Evolutionary conservation across 1,284 basidiomycete species (phyloP).

Genomic region (Takashimella koratensis): DNA sequence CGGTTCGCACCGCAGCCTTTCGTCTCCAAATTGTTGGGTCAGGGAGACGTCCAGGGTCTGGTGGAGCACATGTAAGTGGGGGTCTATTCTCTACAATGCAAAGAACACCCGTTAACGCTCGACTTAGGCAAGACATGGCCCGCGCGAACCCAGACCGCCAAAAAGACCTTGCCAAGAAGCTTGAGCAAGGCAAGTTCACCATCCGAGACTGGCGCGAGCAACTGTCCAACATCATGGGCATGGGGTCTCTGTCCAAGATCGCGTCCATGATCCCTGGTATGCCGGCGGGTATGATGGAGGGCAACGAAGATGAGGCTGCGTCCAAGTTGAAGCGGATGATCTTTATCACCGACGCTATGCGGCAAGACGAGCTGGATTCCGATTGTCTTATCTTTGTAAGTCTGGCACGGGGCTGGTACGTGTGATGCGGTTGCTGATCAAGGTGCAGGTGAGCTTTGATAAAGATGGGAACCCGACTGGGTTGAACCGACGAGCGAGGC

Average conservation of each 20-base stretch:
- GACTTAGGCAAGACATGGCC: slow-evolving; percentile 72
- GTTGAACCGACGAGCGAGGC: slow-evolving; percentile 77
- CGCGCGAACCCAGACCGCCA: slow-evolving; percentile 91
- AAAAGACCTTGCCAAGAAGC: slow-evolving; percentile 97
- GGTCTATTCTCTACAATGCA: not conserved
- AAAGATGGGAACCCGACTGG: slow-evolving; percentile 78
- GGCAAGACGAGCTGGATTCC: slow-evolving; percentile 87
- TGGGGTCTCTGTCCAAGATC: slow-evolving; percentile 98
- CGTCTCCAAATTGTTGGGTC: slow-evolving; percentile 90
- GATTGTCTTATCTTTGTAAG: slow-evolving; percentile 82
- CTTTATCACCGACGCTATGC: slow-evolving; percentile 99
- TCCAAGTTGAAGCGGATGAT: slow-evolving; percentile 95
- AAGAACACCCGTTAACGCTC: too few relatives aligned
- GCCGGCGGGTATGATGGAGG: slow-evolving; percentile 81
- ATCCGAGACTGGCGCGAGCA: slow-evolving; percentile 98
- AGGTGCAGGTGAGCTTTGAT: slow-evolving; percentile 56
- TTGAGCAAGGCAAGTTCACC: slow-evolving; percentile 93
- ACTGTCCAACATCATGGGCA: slow-evolving; percentile 94
- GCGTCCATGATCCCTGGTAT: slow-evolving; percentile 99
- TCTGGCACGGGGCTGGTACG: too few relatives aligned
- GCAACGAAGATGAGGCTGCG: slow-evolving; percentile 79
- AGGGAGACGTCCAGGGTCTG: slow-evolving; percentile 93
- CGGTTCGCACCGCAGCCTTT: slow-evolving; percentile 94
- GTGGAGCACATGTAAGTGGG: slow-evolving; percentile 87
- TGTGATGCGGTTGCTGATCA: not conserved